Base-by-base conservation (phyloP, 2,329 filamentous ascomycete species). In the Coleophoma eucalyptorum region DNA sequence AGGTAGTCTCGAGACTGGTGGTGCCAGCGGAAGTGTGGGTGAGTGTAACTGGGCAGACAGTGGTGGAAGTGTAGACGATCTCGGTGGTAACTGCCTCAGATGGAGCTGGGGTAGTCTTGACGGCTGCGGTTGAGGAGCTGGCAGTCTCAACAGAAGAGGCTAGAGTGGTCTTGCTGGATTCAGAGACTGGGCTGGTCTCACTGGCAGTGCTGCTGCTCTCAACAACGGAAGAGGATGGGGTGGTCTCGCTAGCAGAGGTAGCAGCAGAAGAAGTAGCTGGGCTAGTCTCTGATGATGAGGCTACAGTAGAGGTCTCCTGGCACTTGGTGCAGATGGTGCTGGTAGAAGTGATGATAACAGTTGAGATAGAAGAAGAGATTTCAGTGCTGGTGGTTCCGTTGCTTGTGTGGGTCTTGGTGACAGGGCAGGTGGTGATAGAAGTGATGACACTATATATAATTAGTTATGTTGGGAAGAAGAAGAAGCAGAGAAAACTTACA, bases 311-410 rank as follows among this genome's bases (percentile, higher is more conserved):
- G 47, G 19, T 44, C 43, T 35, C 43, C 12, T 40, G 62, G 51
- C 58, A 61, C 41, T 59, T 58, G 34, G 62, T 65, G 56, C 65
- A 69, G 55, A 63, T 50, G 5, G 62, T 64, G 31, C 50, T 50
- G 19, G 60, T 65, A 8, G 63, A 58, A 21, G 69, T 68, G 50
- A 65, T 59, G 19, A 61, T 55, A 34, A 65, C 66, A 34, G 72
- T 69, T 6, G 62, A 65, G 38, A 63, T 62, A 46, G 62, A 55
- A 44, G 56, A 59, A 41, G 57, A 49, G 32, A 50, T 54, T 50
- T 56, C 51, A 33, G 55, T 50, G 59, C 58, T 58, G 51, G 58
- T 63, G 53, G 50, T 49, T 16, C 58, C 58, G 19, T 48, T 48
- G 32, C 51, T 47, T 11, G 52, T 49, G 43, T 56, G 50, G 35